phyloP scores from a whole-genome alignment of 805 yeast species.

The Metschnikowia proteae region DNA sequence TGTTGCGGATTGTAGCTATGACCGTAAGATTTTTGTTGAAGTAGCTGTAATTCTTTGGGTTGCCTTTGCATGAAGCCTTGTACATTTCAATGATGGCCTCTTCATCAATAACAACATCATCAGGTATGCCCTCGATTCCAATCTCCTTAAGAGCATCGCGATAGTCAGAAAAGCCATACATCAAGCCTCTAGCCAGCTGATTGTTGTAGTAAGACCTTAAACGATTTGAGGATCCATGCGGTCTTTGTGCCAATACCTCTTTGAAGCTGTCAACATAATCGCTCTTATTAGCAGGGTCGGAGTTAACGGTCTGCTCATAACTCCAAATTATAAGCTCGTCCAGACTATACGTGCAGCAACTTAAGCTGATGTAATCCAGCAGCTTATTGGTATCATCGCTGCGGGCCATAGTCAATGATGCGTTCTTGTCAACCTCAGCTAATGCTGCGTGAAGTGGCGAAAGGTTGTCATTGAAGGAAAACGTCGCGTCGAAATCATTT shows the following conservation, averaged over 20 bases:
- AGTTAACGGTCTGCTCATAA: conserved; percentile 34
- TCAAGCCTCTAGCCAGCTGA: conserved; percentile 25
- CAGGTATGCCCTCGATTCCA: conserved; percentile 24
- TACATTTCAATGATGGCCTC: conserved; percentile 35
- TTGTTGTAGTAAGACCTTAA: conserved; percentile 29
- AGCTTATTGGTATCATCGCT: conserved; percentile 22
- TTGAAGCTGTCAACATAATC: conserved; percentile 38
- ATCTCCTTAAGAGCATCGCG: conserved; percentile 28
- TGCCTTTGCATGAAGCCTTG: conserved; percentile 26
- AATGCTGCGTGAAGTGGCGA: conserved; percentile 31
- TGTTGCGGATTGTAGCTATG: conserved; percentile 26
- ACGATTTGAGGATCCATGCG: conserved; percentile 17
- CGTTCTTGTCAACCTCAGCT: conserved; percentile 37
- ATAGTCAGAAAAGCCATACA: conserved; percentile 36
- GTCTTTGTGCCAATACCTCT: conserved; percentile 19
- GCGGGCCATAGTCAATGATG: conserved; percentile 23
- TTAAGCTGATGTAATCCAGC: conserved; percentile 29
- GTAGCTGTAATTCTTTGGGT: conserved; percentile 36
- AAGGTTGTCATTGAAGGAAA: conserved; percentile 33
- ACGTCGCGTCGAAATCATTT: conserved; percentile 18
- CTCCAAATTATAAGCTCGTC: conserved; percentile 41
- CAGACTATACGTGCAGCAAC: conserved; percentile 29
- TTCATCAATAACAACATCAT: conserved; percentile 26
- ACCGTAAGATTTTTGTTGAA: conserved; percentile 28
- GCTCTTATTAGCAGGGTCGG: conserved; percentile 31